Evolutionary conservation across 1,284 basidiomycete species (phyloP), one percentile per base, ranked within the genome.

Genomic region (Melampsora americana): DNA sequence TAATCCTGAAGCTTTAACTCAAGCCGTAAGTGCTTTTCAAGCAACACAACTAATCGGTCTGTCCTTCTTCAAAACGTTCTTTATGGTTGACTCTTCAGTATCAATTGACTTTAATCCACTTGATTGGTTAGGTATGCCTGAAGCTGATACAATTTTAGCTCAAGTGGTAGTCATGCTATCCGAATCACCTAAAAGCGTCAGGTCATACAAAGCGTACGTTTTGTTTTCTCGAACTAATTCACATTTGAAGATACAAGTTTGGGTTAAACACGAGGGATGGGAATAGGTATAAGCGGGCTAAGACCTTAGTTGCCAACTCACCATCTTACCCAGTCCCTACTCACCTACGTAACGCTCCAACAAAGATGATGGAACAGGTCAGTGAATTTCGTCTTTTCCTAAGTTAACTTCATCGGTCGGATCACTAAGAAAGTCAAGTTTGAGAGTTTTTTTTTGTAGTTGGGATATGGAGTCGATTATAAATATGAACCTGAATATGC

Each of bases 311-410:
- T 5, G 78, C 83, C 12, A 82, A 82, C 11, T 80, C 79, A 9
- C 81, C 84, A 60, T 85, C 86, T 0, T 83, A 87, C 53, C 87
- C 89, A 0, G 89, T 95, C 0, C 93, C 93, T 0, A 80, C 92
- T 76, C 86, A 88, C 74, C 86, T 95, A 78, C 87, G 93, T n/a
- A 95, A 95, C 82, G 92, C 92, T 1, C 92, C 93, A 1, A 95
- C 93, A 5, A 83, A 81, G 44, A 82, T 95, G 35, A 92, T 95
- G 92, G 89, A 90, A 80, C 86, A 90, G 23, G 85, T 95, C 0
- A 91, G 90, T 5, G 93, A n/a, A 92, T 80, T 88, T 88, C 0
- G 85, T 87, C 69, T 87, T 86, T 32, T 93, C 93, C 80, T 83
- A 83, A 67, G 78, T 7, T 9, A 77, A 32, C 5, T 35, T 3